A percentile compares a stretch with the other conserved stretches of the same genome.
These are phyloP conservation scores for Hordeum pubiflorum DNA, from an alignment of 202 grass and related monocot species.

Conservation along the genomic window DNA sequence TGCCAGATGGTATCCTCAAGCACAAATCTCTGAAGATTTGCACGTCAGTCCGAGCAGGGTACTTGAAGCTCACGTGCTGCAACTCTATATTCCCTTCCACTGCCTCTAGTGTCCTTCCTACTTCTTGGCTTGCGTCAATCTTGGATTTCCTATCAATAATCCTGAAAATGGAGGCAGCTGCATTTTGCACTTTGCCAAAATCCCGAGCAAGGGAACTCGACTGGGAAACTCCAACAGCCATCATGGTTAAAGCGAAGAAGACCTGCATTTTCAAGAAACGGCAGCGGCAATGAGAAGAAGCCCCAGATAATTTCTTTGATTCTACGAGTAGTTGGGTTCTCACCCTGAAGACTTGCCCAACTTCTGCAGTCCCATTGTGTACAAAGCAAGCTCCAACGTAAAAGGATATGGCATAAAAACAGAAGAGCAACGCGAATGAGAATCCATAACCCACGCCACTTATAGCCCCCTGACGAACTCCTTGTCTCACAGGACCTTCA, in stretches of 20 bases:
- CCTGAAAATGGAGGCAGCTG: neutral
- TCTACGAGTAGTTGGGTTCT: neutral
- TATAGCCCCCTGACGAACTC: neutral
- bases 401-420: neutral
- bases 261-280: neutral
- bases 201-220: neutral
- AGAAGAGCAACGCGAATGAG: neutral
- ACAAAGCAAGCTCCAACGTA: neutral
- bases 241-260: neutral
- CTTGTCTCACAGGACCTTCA: neutral
- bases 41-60: neutral
- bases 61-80: neutral
- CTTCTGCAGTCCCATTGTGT: neutral
- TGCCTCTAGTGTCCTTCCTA: neutral
- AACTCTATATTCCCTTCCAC: neutral
- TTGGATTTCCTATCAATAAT: neutral
- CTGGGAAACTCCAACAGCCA: neutral
- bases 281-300: neutral
- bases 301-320: neutral
- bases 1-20: neutral
- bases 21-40: neutral
- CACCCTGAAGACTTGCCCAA: neutral
- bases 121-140: neutral
- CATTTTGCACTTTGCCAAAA: neutral
- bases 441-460: neutral